Evolutionary conservation across 768 basidiomycete species (phyloP), one percentile per base, ranked within the genome.

Genomic region (Leccinum disarticulatum): DNA sequence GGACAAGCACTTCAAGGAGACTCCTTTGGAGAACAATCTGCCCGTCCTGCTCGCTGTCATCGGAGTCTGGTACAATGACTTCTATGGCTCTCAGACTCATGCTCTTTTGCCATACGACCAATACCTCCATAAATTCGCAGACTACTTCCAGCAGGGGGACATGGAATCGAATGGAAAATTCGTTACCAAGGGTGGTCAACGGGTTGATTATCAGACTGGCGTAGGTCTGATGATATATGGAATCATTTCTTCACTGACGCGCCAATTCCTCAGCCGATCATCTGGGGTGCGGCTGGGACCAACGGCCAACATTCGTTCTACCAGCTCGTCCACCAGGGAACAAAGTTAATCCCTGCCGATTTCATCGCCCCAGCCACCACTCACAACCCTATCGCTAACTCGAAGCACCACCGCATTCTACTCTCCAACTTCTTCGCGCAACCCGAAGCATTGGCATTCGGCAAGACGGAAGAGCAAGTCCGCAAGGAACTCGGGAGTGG

Each of bases 271-370:
- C 66, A 95, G 88, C 96, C 97, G 14, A 98, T 99, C 78, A 91
- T 98, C 74, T 99, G 97, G 97, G 97, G 96, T 66, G 95, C 95
- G 10, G 88, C 93, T 1, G 97, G 96, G 47, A 98, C 97, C 41
- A 98, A 98, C 76, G 97, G 96, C 58, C 96, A 98, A 74, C 97
- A 99, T 79, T 98, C 97, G 9, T 98, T 99, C 85, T 99, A 99
- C 80, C 96, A 98, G 77, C 90, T 98, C 63, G 81, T 95, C 22
- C 93, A 95, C 77, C 94, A 95, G 73, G 93, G 93, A 54, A 95
- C 93, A 43, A 96, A 94, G 79, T 73, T 95, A 62, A 88, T 95
- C 66, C 94, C 94, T 1, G 84, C 90, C 51, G 94, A 97, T 74
- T 96, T 96, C 81, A 80, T 97, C 64, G 94, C 94, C 2, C 93